These are phyloP conservation scores for Pythium coloratum DNA, from an alignment of 352 stramenopile species.

Conservation along the genomic window DNA sequence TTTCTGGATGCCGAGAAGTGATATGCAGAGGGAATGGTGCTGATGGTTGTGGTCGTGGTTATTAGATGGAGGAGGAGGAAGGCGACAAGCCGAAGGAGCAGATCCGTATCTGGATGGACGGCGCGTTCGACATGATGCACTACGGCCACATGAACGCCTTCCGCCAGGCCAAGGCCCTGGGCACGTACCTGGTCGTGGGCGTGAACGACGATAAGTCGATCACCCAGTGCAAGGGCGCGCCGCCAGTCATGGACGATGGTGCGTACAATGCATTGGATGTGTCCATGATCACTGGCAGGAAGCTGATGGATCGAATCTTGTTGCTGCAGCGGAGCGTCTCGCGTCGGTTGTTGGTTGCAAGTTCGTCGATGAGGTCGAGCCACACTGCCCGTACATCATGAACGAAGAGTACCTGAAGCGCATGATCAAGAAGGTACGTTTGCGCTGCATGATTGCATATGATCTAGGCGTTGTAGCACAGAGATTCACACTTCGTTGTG, in stretches of 20 bases:
- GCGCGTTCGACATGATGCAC: slow-evolving; percentile 99
- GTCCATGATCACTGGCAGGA: background rate
- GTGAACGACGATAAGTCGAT: slow-evolving; percentile 98
- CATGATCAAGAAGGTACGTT: slow-evolving; percentile 92
- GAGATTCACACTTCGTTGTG: background rate
- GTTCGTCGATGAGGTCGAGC: slow-evolving; percentile 98
- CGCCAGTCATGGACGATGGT: slow-evolving; percentile 96
- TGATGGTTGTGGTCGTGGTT: slow-evolving; percentile 2
- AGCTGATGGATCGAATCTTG: background rate
- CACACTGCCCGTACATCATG: slow-evolving; percentile 98
- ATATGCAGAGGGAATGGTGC: background rate
- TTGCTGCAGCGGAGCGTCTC: slow-evolving; percentile 88
- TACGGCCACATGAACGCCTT: slow-evolving; percentile 99
- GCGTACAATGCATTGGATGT: background rate
- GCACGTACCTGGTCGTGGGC: slow-evolving; percentile 98
- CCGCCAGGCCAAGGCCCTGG: slow-evolving; percentile 93
- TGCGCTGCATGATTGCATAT: background rate
- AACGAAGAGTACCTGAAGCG: slow-evolving; percentile 97
- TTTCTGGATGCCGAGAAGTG: background rate
- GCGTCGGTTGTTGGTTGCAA: slow-evolving; percentile 96
- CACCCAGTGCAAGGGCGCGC: slow-evolving; percentile 93
- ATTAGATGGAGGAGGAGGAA: slow-evolving; percentile 80
- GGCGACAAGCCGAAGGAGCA: slow-evolving; percentile 72
- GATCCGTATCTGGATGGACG: slow-evolving; percentile 99
- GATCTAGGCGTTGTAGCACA: background rate